A percentile compares a stretch with the other conserved stretches of the same genome.
Evolutionary conservation across 176 grass and related monocot species (phyloP).

Genomic region (Cocos nucifera): DNA sequence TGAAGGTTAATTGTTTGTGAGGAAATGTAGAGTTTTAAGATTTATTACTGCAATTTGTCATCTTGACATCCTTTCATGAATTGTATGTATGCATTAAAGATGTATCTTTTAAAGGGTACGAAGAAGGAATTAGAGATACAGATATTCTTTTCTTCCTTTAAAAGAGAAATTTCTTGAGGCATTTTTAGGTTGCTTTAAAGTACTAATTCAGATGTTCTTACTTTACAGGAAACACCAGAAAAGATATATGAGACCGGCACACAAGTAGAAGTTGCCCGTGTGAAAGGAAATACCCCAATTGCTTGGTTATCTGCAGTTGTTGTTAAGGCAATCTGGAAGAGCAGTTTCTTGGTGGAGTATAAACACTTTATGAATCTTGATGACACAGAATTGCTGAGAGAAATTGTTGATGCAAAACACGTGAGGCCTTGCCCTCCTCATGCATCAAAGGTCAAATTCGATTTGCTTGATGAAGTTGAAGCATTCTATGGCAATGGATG

Average conservation of each 20-base stretch:
- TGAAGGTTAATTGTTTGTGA: too few relatives aligned
- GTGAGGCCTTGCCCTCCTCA: constrained; percentile 40
- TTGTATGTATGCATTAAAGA: too few relatives aligned
- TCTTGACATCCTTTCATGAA: too few relatives aligned
- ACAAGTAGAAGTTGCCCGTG: constrained; percentile 39
- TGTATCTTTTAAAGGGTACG: too few relatives aligned
- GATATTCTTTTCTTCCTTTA: too few relatives aligned
- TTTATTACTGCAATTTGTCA: too few relatives aligned
- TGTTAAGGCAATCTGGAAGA: constrained; percentile 56
- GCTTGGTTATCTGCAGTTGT: constrained; percentile 52
- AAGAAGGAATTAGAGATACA: too few relatives aligned
- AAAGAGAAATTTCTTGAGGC: too few relatives aligned
- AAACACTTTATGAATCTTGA: constrained; percentile 10
- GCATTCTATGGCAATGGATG: constrained; percentile 46
- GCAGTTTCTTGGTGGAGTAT: constrained; percentile 49
- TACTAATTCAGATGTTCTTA: constrained; percentile 12
- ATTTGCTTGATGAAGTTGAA: constrained; percentile 50
- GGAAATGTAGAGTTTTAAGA: too few relatives aligned
- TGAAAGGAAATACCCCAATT: constrained; percentile 27
- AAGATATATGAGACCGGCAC: constrained; percentile 28
- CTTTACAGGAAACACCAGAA: constrained; percentile 22
- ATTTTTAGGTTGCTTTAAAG: too few relatives aligned
- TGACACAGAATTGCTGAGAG: constrained; percentile 14
- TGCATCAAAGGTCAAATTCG: constrained; percentile 30
- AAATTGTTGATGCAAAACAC: constrained; percentile 50